phyloP scores from a whole-genome alignment of 306 rosid genomes.

The Vigna mungo region DNA sequence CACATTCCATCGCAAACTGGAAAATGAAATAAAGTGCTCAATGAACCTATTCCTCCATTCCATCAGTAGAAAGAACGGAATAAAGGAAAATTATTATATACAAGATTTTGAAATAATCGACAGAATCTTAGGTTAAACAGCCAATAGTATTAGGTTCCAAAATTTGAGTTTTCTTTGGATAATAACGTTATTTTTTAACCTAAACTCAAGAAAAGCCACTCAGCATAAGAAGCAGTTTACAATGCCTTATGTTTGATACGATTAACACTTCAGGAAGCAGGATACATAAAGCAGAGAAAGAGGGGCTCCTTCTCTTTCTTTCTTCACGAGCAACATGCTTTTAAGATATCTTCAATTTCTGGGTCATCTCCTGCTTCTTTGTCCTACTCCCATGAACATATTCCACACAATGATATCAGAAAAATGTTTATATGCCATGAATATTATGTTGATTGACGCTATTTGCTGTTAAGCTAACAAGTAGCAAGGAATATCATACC shows the following conservation, averaged over 20 bases:
- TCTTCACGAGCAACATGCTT: conserved; percentile 74
- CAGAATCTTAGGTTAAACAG: not conserved
- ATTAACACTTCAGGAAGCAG: not conserved
- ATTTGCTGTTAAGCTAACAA: not conserved
- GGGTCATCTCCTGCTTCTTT: conserved; percentile 99
- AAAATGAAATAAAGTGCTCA: not conserved
- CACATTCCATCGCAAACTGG: not conserved
- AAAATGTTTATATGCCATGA: not conserved
- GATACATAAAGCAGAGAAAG: conserved; percentile 23
- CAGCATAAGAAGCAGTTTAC: conserved; percentile 39
- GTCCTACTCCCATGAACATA: conserved; percentile 58
- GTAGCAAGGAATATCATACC: conserved; percentile 51
- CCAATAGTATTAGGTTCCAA: conserved; percentile 8
- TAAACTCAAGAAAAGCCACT: conserved; percentile 28
- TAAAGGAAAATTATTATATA: conserved; percentile 13
- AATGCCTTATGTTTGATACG: not conserved
- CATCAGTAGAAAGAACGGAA: not conserved
- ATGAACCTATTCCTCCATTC: not conserved
- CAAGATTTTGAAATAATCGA: conserved; percentile 4
- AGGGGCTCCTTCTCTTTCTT: not conserved
- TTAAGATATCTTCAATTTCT: conserved; percentile 73
- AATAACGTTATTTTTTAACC: conserved; percentile 13
- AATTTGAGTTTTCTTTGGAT: conserved; percentile 13
- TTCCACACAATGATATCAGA: conserved; percentile 22
- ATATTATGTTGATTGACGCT: conserved; percentile 21